Evolutionary conservation across 805 yeast genomes (phyloP), one percentile per base, ranked within the genome.

Genomic region (Kuraishia piskuri): DNA sequence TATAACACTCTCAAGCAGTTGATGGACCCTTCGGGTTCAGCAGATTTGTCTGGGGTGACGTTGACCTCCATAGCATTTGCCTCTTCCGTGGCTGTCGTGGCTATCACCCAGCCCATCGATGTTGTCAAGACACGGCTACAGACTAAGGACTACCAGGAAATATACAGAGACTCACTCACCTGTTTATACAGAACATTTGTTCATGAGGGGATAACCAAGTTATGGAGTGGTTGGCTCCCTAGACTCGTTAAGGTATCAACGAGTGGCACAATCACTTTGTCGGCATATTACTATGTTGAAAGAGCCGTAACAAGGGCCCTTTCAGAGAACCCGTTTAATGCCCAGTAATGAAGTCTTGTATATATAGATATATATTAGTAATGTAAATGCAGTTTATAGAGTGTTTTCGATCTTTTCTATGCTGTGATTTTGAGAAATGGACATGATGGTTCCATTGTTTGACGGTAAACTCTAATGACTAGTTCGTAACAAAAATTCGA

Each of bases 71-170:
- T 83, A 9, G 90, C 94, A 4, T 69, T 84, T 10, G 73, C 80
- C 1, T 81, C 95, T 2, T 83, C 94, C 0, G 68, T 78, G 2
- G 86, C 90, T 0, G 95, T 88, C 25, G 87, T 89, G 22, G 81
- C 79, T 0, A 71, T 79, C 0, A 91, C 96, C 0, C 98, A 90
- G 69, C 97, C 97, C 0, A 72, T 91, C 25, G 97, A 91, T 69
- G 88, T 89, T 2, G 69, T 91, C 50, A 91, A 91, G 70, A 81
- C 97, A 2, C 79, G 96, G 63, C 80, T 90, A 80, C 97, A 90
- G 68, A 80, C 90, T 61, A 80, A 83, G 61, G 81, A 84, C 63
- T 82, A 86, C n/a, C 75, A 75, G 61, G 61, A 66, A 3, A 59
- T 79, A 2, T 86, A 84, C 64, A 76, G 73, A 54, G 89, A 85